Evolutionary conservation across 176 grass and related monocot genomes (phyloP).

Genomic region (Tuctoria greenei): DNA sequence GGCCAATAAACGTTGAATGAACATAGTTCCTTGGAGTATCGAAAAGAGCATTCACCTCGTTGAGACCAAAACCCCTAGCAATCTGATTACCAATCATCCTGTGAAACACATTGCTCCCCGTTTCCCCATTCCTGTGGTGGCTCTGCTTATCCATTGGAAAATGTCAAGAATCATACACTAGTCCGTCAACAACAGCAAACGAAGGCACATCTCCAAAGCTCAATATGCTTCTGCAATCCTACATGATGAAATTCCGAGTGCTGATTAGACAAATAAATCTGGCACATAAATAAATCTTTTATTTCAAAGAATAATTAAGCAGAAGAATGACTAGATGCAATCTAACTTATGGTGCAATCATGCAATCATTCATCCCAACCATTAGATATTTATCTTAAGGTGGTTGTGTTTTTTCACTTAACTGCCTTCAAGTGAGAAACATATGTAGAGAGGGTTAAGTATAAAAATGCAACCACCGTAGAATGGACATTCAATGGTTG

Average conservation of each 20-base stretch:
- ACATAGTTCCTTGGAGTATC: constrained; percentile 48
- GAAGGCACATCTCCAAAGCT: constrained; percentile 25
- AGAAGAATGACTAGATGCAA: too few relatives aligned
- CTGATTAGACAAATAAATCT: constrained; percentile 15
- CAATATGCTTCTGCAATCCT: constrained; percentile 20
- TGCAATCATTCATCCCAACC: too few relatives aligned
- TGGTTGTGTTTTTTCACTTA: too few relatives aligned
- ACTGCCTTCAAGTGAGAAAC: too few relatives aligned
- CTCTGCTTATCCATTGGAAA: constrained; percentile 57
- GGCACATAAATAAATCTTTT: too few relatives aligned
- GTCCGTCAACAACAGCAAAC: constrained; percentile 11
- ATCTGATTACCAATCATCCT: constrained; percentile 50
- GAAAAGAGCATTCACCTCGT: constrained; percentile 59
- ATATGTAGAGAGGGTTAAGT: too few relatives aligned
- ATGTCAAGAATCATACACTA: constrained; percentile 18
- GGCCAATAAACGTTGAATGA: constrained; percentile 20
- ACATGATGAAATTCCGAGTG: constrained; percentile 11
- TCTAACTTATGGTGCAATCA: too few relatives aligned
- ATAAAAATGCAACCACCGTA: too few relatives aligned
- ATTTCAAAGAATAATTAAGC: background rate
- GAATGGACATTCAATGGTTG: too few relatives aligned
- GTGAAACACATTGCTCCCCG: constrained; percentile 34
- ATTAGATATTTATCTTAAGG: too few relatives aligned
- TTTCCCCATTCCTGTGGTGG: constrained; percentile 35
- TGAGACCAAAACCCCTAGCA: constrained; percentile 27